Evolutionary conservation across 305 asterid species (phyloP).

Genomic region (Rubia peregrina): DNA sequence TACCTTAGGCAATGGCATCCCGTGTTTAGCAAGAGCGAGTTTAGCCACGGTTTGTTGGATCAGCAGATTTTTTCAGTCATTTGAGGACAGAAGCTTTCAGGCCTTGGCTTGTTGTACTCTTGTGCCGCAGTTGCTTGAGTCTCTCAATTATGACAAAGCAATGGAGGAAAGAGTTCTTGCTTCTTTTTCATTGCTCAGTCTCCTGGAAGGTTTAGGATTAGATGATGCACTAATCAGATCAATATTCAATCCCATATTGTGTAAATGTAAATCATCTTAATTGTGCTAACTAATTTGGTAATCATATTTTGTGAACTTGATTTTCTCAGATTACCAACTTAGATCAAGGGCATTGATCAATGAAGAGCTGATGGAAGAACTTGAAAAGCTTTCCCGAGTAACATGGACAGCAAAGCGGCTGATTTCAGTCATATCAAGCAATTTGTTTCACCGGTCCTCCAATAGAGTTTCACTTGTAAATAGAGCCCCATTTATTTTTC

Average conservation of each 20-base stretch:
- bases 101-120: slow-evolving; percentile 41
- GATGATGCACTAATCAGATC: not conserved
- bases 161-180: slow-evolving; percentile 67
- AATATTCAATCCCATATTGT: not conserved
- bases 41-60: slow-evolving; percentile 66
- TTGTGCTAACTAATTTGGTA: not conserved
- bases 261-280: not conserved
- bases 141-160: slow-evolving; percentile 29
- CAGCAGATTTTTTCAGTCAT: slow-evolving; percentile 35
- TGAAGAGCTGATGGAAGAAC: slow-evolving; percentile 32
- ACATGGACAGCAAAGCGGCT: slow-evolving; percentile 79
- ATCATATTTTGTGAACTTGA: not conserved
- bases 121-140: slow-evolving; percentile 36
- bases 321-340: slow-evolving; percentile 36
- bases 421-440: slow-evolving; percentile 27
- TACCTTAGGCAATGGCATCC: slow-evolving; percentile 56
- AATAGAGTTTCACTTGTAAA: not conserved
- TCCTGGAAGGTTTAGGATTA: slow-evolving; percentile 51
- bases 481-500: not conserved
- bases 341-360: slow-evolving; percentile 18
- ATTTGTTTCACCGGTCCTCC: slow-evolving; percentile 1
- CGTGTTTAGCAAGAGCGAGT: slow-evolving; percentile 67
- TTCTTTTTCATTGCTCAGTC: slow-evolving; percentile 47
- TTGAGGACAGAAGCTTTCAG: slow-evolving; percentile 36
- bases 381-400: slow-evolving; percentile 38